Base-by-base conservation (phyloP, 2,329 filamentous ascomycete genomes). In the Alternaria conjuncta region DNA sequence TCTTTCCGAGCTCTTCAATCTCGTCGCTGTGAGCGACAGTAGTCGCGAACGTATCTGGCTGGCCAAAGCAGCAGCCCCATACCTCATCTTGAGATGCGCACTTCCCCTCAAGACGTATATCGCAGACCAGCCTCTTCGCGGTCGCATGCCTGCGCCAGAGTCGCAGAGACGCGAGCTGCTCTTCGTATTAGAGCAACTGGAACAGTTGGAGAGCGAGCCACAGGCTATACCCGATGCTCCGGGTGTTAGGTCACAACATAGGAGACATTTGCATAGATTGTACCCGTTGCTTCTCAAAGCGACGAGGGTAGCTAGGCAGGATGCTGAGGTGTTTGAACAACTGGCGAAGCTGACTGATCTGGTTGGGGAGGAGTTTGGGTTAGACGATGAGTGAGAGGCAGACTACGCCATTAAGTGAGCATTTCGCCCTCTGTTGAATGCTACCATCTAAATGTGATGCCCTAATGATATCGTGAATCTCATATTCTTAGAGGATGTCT, bases 51-150 rank as follows among this genome's bases (percentile, higher is more conserved):
- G 85, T 62, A 79, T 87, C 44, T 85, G 88, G 12, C 88, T 98
- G 15, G 92, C 95, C 0, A 87, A 89, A 74, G 91, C 91, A 4
- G 88, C 90, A 0, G 90, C 92, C 0, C 93, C 93, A 0, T 95
- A 93, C 72, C 85, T 98, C 3, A 90, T 98, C 47, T 83, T 97
- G 2, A 89, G 96, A 3, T 89, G 92, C 12, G 93, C 92, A 0
- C 84, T 97, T 15, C 90, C 92, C 0, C 82, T 98, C n/a, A 90
- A 93, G 60, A 86, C 90, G 1, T 98, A 97, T 76, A 90, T 96
- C 49, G 92, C 94, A 5, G 96, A 99, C 78, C 95, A 97, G 75
- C 94, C 95, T 1, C 84, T 99, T 20, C 71, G 96, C 13, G 94
- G 96, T 0, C 87, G 90, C 54, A 96, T 96, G 89, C 96, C 96